Percentiles rank a stretch among this genome's conserved stretches.
phyloP scores from a whole-genome alignment of 208 protist genomes.

The Wallacemonas rigidus region DNA sequence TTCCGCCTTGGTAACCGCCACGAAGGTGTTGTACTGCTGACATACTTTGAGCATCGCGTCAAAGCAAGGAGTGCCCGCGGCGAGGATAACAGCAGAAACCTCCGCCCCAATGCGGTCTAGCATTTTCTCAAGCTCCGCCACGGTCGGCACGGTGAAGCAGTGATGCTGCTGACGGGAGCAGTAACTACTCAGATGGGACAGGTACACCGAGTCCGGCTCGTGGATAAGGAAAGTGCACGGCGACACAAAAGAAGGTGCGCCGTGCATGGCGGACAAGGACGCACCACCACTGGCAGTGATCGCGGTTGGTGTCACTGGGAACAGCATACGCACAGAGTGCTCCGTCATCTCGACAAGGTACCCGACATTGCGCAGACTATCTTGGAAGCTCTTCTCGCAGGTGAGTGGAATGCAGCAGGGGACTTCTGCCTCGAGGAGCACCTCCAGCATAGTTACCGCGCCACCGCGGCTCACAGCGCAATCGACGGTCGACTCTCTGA shows the following conservation, averaged over 20 bases:
- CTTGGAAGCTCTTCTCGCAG: conserved; percentile 3
- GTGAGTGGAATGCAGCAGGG: neutral
- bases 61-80: conserved; percentile 15
- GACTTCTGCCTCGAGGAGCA: neutral
- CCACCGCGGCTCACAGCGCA: neutral
- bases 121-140: conserved; percentile 17
- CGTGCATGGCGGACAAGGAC: neutral
- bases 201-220: conserved; percentile 37
- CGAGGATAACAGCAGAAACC: conserved; percentile 30
- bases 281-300: conserved; percentile 5
- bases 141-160: conserved; percentile 20
- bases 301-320: conserved; percentile 22
- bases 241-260: neutral
- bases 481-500: neutral
- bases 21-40: conserved; percentile 17
- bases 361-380: conserved; percentile 15
- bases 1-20: conserved; percentile 17
- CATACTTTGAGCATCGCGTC: conserved; percentile 22
- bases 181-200: conserved; percentile 26
- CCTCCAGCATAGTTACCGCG: conserved; percentile 4
- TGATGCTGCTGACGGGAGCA: conserved; percentile 24
- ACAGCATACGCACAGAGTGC: conserved; percentile 13
- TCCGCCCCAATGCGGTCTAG: conserved; percentile 28
- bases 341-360: conserved; percentile 20
- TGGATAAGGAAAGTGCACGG: conserved; percentile 35